These are phyloP conservation scores for Diplodia mutila DNA, from an alignment of 2,329 filamentous ascomycete genomes.

Conservation along the genomic window DNA sequence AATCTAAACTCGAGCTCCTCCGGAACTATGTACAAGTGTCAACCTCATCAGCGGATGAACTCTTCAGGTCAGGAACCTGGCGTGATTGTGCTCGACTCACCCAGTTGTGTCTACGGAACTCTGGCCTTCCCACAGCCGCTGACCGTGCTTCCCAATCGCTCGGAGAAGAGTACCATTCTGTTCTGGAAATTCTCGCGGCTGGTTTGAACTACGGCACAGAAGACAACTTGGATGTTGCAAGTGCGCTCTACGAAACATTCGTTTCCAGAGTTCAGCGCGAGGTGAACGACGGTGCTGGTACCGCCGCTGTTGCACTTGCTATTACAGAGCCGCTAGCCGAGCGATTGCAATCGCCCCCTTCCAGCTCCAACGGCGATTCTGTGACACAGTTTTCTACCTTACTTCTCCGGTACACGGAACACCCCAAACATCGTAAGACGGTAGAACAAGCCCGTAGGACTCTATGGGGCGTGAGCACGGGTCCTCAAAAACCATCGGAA, in stretches of 20 bases:
- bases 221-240: slow-evolving; percentile 29
- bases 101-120: neutral
- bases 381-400: slow-evolving; percentile 43
- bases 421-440: slow-evolving; percentile 45
- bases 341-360: slow-evolving; percentile 28
- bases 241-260: slow-evolving; percentile 60
- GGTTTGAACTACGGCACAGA: slow-evolving; percentile 58
- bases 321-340: slow-evolving; percentile 73
- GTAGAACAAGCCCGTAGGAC: slow-evolving; percentile 66
- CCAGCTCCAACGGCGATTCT: neutral
- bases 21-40: slow-evolving; percentile 39
- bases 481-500: slow-evolving; percentile 38
- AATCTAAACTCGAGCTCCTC: slow-evolving; percentile 44
- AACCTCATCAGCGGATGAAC: slow-evolving; percentile 30
- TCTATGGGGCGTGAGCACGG: slow-evolving; percentile 64
- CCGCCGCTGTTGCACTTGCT: slow-evolving; percentile 66
- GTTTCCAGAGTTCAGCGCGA: slow-evolving; percentile 47
- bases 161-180: slow-evolving; percentile 71
- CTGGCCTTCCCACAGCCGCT: neutral
- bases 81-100: slow-evolving; percentile 2
- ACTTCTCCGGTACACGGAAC: slow-evolving; percentile 51
- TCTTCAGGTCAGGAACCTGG: slow-evolving; percentile 38
- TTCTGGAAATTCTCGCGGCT: slow-evolving; percentile 64
- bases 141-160: slow-evolving; percentile 41
- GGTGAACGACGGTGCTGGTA: slow-evolving; percentile 66